These are phyloP conservation scores for Suhomyces pyralidae DNA, from an alignment of 805 yeast species.

Conservation along the genomic window DNA sequence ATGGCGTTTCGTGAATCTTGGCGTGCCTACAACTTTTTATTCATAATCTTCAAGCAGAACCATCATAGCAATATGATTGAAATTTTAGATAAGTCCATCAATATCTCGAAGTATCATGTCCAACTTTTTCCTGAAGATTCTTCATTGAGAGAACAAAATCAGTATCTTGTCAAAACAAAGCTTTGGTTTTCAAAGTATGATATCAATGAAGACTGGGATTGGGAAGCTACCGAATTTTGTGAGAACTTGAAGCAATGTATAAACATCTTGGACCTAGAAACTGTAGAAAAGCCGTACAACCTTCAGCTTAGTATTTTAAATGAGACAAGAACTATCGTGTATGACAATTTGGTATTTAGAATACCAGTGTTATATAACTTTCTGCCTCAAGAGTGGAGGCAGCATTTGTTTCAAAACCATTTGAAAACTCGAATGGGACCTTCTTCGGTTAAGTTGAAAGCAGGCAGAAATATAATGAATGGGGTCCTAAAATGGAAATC, in stretches of 20 bases:
- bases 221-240: neutral
- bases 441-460: neutral
- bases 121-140: constrained; percentile 4
- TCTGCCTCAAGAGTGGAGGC: constrained; percentile 17
- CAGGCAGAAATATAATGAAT: neutral
- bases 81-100: constrained; percentile 14
- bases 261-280: neutral
- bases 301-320: neutral
- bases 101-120: constrained; percentile 14
- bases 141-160: neutral
- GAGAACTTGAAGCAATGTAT: neutral
- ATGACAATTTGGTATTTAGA: neutral
- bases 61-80: constrained; percentile 17
- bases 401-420: constrained; percentile 16
- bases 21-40: constrained; percentile 16
- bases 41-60: constrained; percentile 14
- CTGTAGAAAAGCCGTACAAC: neutral
- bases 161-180: constrained; percentile 1
- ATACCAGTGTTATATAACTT: neutral
- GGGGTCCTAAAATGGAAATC: neutral
- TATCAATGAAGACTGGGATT: neutral
- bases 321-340: neutral
- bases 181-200: neutral
- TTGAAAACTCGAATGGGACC: neutral
- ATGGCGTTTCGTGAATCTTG: constrained; percentile 6